A percentile compares a stretch with the other conserved stretches of the same genome.
Conservation (phyloP, 345 rosid genomes). For the Zanthoxylum bungeanum region DNA sequence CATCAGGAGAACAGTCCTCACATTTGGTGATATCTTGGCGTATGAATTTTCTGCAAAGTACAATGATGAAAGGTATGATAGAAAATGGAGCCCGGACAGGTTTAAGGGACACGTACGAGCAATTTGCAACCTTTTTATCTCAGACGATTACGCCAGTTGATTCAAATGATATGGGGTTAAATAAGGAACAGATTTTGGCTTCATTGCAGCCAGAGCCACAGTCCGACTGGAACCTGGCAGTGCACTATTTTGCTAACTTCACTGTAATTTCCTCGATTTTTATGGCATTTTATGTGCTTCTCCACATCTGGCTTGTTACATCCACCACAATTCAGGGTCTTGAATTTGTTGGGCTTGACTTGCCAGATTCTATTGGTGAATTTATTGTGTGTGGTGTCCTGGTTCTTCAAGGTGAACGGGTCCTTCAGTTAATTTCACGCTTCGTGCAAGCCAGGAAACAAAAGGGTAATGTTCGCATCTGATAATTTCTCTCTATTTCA, state of each 20-base stretch:
- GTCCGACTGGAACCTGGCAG: constrained; percentile 83
- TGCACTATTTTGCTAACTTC: constrained; percentile 80
- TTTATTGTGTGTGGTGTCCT: constrained; percentile 73
- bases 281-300: constrained; percentile 63
- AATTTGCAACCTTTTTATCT: constrained; percentile 53
- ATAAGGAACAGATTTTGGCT: constrained; percentile 83
- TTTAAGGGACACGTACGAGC: constrained; percentile 77
- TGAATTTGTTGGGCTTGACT: constrained; percentile 89
- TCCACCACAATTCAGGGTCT: constrained; percentile 79
- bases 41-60: constrained; percentile 81
- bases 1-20: constrained; percentile 74
- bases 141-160: constrained; percentile 74
- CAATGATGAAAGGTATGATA: constrained; percentile 94
- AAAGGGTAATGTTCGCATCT: constrained; percentile 46
- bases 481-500: not conserved
- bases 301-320: constrained; percentile 63
- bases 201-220: constrained; percentile 79
- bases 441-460: constrained; percentile 86
- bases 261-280: constrained; percentile 67
- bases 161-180: constrained; percentile 68
- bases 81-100: constrained; percentile 90
- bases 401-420: constrained; percentile 80
- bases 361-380: constrained; percentile 93
- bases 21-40: constrained; percentile 87
- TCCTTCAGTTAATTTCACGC: constrained; percentile 60